Conservation (phyloP, 768 basidiomycete genomes). For the Suillus subalutaceus region DNA sequence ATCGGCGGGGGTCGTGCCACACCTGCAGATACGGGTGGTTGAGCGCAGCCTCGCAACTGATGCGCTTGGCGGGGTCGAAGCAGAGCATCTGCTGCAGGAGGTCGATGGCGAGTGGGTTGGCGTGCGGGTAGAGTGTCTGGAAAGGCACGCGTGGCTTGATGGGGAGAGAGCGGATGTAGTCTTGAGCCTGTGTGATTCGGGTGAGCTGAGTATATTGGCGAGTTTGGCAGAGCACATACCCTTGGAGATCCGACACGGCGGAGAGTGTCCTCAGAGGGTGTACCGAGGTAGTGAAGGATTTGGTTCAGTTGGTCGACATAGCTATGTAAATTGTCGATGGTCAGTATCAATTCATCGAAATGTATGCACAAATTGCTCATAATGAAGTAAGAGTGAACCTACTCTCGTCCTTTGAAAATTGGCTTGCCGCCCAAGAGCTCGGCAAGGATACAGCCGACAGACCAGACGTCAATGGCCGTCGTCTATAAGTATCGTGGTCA, state of each 20-base stretch:
- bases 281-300: conserved; percentile 97
- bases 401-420: conserved; percentile 98
- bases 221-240: conserved; percentile 46
- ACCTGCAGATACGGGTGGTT: conserved; percentile 94
- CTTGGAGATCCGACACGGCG: conserved; percentile 95
- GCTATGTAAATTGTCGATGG: conserved; percentile 40
- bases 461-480: conserved; percentile 95
- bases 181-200: conserved; percentile 69
- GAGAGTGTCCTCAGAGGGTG: conserved; percentile 94
- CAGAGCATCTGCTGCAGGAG: conserved; percentile 88
- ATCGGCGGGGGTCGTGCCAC: conserved; percentile 98
- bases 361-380: background rate
- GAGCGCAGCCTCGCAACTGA: conserved; percentile 94
- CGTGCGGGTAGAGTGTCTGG: conserved; percentile 88
- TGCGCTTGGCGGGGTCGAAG: conserved; percentile 96
- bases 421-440: conserved; percentile 93
- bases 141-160: conserved; percentile 96
- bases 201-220: too few species aligned
- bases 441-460: conserved; percentile 92
- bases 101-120: conserved; percentile 93
- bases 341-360: conserved; percentile 10
- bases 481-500: conserved; percentile 50
- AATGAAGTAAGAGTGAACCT: conserved; percentile 33
- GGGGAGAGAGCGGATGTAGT: conserved; percentile 96
- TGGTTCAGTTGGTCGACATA: conserved; percentile 99